Evolutionary conservation across 371 early-diverging fungal species (phyloP).

Genomic region (Mortierella sp.): DNA sequence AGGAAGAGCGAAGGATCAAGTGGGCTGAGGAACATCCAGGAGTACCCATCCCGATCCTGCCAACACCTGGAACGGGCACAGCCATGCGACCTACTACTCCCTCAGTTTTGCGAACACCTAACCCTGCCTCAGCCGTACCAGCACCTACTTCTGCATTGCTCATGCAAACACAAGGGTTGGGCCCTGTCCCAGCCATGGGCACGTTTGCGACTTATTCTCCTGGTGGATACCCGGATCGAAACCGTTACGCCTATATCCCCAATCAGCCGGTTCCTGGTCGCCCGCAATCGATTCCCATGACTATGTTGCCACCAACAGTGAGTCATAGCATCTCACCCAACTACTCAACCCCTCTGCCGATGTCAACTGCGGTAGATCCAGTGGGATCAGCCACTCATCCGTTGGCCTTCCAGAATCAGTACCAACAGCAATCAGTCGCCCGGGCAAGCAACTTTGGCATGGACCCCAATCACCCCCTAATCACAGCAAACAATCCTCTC

Average conservation of each 20-base stretch:
- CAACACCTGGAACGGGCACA: not conserved
- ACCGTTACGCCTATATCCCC: not conserved
- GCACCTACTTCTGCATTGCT: not conserved
- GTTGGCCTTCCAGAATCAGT: too few relatives aligned
- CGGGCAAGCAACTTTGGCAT: not conserved
- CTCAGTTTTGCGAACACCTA: not conserved
- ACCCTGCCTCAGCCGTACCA: not conserved
- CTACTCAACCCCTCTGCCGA: not conserved
- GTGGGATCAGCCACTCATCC: not conserved
- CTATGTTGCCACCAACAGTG: not conserved
- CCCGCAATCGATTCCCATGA: not conserved
- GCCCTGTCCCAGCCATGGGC: not conserved
- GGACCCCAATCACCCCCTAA: not conserved
- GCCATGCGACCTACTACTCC: not conserved
- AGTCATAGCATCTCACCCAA: not conserved
- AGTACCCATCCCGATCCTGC: not conserved
- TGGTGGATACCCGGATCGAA: not conserved
- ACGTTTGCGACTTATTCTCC: not conserved
- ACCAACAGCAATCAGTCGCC: too few relatives aligned
- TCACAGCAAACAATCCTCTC: not conserved
- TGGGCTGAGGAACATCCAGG: not conserved
- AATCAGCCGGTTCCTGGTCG: not conserved
- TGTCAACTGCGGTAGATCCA: not conserved
- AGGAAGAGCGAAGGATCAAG: constrained; percentile 36
- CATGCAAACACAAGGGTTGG: not conserved